phyloP scores from a whole-genome alignment of 495 filamentous ascomycete species.

The Evansstolkia leycettana region DNA sequence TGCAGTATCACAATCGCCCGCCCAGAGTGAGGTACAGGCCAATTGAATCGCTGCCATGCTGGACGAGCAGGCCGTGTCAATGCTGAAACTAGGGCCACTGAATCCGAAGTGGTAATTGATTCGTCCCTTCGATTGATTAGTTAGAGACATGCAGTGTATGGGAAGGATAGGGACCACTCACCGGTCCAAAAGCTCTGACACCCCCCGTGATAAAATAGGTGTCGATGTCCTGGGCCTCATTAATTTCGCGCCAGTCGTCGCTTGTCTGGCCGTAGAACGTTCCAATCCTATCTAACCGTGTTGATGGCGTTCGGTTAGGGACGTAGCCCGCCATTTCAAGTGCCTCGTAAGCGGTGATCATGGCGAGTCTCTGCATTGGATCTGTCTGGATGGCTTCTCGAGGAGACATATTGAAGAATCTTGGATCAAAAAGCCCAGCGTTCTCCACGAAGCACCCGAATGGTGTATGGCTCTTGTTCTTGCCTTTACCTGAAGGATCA shows the following conservation, averaged over 20 bases:
- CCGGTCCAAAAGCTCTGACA: constrained; percentile 15
- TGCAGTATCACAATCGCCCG: constrained; percentile 73
- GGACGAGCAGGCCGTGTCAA: constrained; percentile 87
- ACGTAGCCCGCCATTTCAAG: constrained; percentile 21
- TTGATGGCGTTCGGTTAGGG: constrained; percentile 11
- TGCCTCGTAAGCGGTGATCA: constrained; percentile 27
- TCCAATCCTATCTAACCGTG: constrained; percentile 13
- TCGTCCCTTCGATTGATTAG: too few relatives aligned
- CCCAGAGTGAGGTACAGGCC: constrained; percentile 71
- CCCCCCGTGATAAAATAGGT: constrained; percentile 17
- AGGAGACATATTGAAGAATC: constrained; percentile 23
- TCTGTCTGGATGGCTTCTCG: constrained; percentile 18
- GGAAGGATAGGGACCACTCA: too few relatives aligned
- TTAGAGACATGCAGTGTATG: too few relatives aligned
- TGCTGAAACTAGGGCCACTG: constrained; percentile 69
- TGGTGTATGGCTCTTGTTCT: constrained; percentile 19
- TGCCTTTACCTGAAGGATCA: constrained; percentile 22
- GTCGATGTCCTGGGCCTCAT: constrained; percentile 12
- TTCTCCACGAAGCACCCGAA: constrained; percentile 28
- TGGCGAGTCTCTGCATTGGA: constrained; percentile 17
- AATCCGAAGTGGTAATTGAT: constrained; percentile 72
- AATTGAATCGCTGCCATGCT: constrained; percentile 74
- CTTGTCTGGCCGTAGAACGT: constrained; percentile 21
- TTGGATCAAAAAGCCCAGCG: constrained; percentile 18
- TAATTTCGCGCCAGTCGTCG: constrained; percentile 20